Evolutionary conservation across 1,284 basidiomycete genomes (phyloP), one percentile per base, ranked within the genome.

Genomic region (Erythrobasidium hasegawianum): DNA sequence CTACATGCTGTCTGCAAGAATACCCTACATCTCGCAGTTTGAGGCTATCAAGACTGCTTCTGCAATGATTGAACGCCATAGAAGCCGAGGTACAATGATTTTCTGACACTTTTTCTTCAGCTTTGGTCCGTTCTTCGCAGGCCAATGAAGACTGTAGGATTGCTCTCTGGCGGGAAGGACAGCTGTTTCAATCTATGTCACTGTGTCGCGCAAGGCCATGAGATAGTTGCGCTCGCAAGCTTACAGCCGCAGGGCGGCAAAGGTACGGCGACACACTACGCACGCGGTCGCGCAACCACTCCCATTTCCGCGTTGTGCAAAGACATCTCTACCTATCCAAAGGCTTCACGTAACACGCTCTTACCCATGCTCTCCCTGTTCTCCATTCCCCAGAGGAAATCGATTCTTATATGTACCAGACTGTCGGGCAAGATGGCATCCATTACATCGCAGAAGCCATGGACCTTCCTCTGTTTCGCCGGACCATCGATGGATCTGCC

Each of bases 361-460:
- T 33, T 33, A 33, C 33, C 33, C 33, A 4, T 33, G 16, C 50
- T 53, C 16, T 53, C 8, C 14, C 18, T 53, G 50, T 53, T 24
- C 26, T 53, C 9, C n/a, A n/a, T n/a, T 26, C 16, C 55, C 64
- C 77, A 96, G 96, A 97, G 81, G 96, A 99, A 81, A 85, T 97
- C 73, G 95, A 99, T 78, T 97, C 95, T 50, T 98, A 95, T 80
- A 84, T 99, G 79, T 99, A 97, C 77, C 96, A 99, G 65, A 97
- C 95, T 7, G 94, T 98, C 40, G 96, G 94, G 0, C 95, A 97
- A 75, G 90, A 93, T 71, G 90, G 91, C 4, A 87, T 98, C 55
- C 86, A 92, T 59, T 82, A 89, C 57, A 87, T 98, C 61, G 92
- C 92, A 9, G 79, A 83, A 59, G 90, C 95, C 0, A 81, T 98